Conservation (phyloP, 2,329 filamentous ascomycete species). For the Ascochyta viciae-villosae region DNA sequence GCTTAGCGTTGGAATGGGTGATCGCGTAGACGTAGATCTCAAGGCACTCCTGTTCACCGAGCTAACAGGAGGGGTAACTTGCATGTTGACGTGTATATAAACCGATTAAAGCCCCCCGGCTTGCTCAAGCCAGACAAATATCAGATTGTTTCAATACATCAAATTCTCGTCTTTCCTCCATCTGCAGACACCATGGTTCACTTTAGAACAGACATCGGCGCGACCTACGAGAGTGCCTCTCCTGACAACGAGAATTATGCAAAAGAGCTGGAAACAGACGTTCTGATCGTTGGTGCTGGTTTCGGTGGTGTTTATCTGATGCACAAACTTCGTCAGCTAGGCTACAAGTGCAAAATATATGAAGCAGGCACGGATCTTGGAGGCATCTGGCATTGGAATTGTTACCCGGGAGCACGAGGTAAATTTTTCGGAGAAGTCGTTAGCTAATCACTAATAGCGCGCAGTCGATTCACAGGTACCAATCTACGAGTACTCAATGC, state of each 20-base stretch:
- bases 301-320: constrained; percentile 53
- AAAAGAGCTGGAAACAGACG: constrained; percentile 47
- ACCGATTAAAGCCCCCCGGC: neutral
- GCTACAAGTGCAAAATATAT: constrained; percentile 51
- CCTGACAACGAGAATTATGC: constrained; percentile 41
- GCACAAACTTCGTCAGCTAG: constrained; percentile 51
- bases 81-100: constrained; percentile 29
- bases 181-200: constrained; percentile 33
- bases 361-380: constrained; percentile 52
- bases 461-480: constrained; percentile 55
- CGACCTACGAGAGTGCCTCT: constrained; percentile 27
- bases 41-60: constrained; percentile 12
- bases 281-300: constrained; percentile 51
- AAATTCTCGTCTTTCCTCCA: neutral
- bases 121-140: neutral
- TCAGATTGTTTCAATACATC: neutral
- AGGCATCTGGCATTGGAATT: constrained; percentile 56
- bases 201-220: constrained; percentile 43
- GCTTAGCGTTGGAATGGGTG: constrained; percentile 2
- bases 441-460: neutral
- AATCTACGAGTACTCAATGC: constrained; percentile 57
- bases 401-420: constrained; percentile 53
- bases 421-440: neutral
- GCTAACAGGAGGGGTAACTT: constrained; percentile 22
- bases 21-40: constrained; percentile 19